Evolutionary conservation across 345 rosid genomes (phyloP).

Genomic region (Clarkia xantiana): DNA sequence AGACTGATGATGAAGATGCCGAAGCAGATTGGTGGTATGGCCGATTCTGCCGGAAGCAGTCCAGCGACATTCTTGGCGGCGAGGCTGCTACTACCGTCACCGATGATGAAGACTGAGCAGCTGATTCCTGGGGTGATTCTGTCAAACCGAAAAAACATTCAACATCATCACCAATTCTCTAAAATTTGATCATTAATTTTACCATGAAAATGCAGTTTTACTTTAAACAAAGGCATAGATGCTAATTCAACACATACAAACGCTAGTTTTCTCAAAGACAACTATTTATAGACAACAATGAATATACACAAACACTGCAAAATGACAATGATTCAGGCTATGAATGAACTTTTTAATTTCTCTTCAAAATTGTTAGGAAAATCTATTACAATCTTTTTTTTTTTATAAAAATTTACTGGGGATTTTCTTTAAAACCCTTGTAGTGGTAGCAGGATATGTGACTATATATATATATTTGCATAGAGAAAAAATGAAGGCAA

Average conservation of each 20-base stretch:
- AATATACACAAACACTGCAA: too few species aligned
- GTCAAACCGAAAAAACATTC: not conserved
- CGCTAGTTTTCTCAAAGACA: too few species aligned
- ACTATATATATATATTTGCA: too few species aligned
- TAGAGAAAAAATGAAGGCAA: not conserved
- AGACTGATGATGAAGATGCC: slow-evolving; percentile 39
- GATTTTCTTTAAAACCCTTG: too few species aligned
- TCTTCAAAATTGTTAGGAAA: not conserved
- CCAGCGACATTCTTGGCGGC: slow-evolving; percentile 63
- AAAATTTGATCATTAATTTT: not conserved
- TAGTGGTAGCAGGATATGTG: too few species aligned
- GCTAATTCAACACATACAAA: not conserved
- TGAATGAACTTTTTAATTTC: too few species aligned
- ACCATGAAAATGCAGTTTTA: not conserved
- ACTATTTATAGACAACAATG: not conserved
- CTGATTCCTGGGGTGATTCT: slow-evolving; percentile 59
- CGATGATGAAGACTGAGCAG: slow-evolving; percentile 37
- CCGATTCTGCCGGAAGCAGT: slow-evolving; percentile 57
- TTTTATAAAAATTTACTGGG: too few species aligned
- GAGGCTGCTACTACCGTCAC: slow-evolving; percentile 43
- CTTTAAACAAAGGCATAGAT: too few species aligned
- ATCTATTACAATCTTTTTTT: not conserved
- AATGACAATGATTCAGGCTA: not conserved
- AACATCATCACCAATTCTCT: too few species aligned
- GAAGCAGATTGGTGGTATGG: slow-evolving; percentile 16